Conservation (phyloP, 164 flowering plant genomes). For the Protea cynaroides region DNA sequence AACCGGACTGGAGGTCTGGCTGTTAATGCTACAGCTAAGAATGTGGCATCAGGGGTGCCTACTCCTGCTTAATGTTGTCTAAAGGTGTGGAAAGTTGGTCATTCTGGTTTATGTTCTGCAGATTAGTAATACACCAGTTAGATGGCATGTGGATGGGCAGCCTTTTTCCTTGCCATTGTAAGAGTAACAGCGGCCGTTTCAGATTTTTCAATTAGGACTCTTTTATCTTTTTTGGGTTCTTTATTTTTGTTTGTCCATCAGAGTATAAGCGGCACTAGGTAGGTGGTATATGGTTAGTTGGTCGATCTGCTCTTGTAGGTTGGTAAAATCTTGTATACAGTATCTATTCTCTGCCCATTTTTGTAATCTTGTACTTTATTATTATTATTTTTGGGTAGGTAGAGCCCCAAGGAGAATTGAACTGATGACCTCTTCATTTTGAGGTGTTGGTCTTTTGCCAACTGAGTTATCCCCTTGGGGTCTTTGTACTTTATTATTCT, state of each 20-base stretch:
- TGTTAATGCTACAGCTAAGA: slow-evolving; percentile 24
- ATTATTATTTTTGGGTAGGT: too few species aligned
- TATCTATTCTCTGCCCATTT: not conserved
- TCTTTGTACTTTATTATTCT: not conserved
- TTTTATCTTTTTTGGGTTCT: not conserved
- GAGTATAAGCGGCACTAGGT: not conserved
- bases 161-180: not conserved
- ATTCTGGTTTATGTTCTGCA: not conserved
- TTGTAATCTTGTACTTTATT: not conserved
- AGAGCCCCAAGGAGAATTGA: too few species aligned
- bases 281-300: not conserved
- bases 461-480: too few species aligned
- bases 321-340: too few species aligned
- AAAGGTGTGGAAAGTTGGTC: not conserved
- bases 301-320: not conserved
- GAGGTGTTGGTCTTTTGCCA: too few species aligned
- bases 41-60: slow-evolving; percentile 31
- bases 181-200: not conserved
- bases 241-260: not conserved
- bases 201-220: not conserved
- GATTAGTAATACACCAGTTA: not conserved
- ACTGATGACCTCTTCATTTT: too few species aligned
- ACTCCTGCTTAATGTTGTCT: slow-evolving; percentile 32
- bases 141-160: not conserved
- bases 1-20: slow-evolving; percentile 32